These are phyloP conservation scores for Taiozyma sp. DNA, from an alignment of 1,139 yeast genomes.

Conservation along the genomic window DNA sequence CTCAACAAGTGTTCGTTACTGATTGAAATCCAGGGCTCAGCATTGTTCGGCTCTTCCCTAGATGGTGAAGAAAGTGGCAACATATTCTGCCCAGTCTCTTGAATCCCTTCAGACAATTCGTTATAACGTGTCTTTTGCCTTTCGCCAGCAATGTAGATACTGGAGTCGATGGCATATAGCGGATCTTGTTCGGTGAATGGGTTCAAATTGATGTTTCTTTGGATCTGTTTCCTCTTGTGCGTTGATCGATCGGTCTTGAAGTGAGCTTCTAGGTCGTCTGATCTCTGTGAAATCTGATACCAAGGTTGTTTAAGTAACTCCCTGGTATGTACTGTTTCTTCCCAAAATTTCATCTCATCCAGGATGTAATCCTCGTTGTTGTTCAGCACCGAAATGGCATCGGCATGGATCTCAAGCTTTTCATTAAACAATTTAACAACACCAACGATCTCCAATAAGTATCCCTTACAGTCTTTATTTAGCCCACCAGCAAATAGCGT, in stretches of 20 bases:
- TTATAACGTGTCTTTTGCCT: not conserved
- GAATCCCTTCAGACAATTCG: not conserved
- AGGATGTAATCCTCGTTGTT: slow-evolving; percentile 23
- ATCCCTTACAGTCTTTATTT: slow-evolving; percentile 6
- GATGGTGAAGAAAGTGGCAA: not conserved
- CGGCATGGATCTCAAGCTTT: slow-evolving; percentile 26
- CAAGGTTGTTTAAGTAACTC: slow-evolving; percentile 24
- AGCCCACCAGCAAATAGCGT: slow-evolving; percentile 13
- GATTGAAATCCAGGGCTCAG: not conserved
- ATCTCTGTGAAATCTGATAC: slow-evolving; percentile 20
- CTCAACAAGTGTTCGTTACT: slow-evolving; percentile 6
- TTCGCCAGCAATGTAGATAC: slow-evolving; percentile 8
- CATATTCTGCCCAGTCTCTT: not conserved
- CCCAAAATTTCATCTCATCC: slow-evolving; percentile 32
- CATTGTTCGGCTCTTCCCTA: not conserved
- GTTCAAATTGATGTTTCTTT: slow-evolving; percentile 7
- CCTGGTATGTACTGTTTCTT: slow-evolving; percentile 27
- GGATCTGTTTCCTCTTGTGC: slow-evolving; percentile 5
- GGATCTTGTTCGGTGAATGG: slow-evolving; percentile 1
- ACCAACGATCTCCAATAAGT: slow-evolving; percentile 15
- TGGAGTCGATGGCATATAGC: slow-evolving; percentile 9
- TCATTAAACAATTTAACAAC: slow-evolving; percentile 8
- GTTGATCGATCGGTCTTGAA: slow-evolving; percentile 2
- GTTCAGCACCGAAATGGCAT: slow-evolving; percentile 24
- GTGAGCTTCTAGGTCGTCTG: slow-evolving; percentile 1